Evolutionary conservation across 2,329 filamentous ascomycete species (phyloP).

Genomic region (Pseudogymnoascus sp.): DNA sequence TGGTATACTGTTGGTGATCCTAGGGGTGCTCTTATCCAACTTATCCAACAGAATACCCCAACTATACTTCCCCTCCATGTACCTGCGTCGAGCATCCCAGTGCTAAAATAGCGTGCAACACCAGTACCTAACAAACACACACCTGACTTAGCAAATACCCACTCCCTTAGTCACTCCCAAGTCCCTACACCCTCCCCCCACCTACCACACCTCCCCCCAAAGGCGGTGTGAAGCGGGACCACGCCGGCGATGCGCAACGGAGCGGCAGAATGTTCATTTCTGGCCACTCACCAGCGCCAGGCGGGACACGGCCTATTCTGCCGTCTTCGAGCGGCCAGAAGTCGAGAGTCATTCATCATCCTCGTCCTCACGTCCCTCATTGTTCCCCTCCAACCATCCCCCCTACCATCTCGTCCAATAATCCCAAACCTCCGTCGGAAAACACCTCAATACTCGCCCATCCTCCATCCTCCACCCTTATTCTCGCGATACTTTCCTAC

Average conservation of each 20-base stretch:
- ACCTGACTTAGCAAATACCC: neutral
- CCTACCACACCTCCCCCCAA: too few species aligned
- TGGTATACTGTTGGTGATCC: too few species aligned
- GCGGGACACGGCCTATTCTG: slow-evolving; percentile 4
- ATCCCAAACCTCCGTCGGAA: too few species aligned
- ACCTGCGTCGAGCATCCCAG: neutral
- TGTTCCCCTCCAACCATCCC: too few species aligned
- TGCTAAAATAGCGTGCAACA: neutral
- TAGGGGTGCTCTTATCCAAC: too few species aligned
- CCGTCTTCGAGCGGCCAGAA: neutral
- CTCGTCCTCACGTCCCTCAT: too few species aligned
- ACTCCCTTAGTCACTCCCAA: neutral
- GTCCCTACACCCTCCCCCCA: neutral
- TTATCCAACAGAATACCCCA: neutral
- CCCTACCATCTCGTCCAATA: too few species aligned
- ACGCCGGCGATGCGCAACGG: neutral
- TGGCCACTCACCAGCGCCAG: neutral
- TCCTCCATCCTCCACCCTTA: too few species aligned
- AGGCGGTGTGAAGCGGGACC: neutral
- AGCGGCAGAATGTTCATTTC: neutral
- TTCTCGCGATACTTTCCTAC: too few species aligned
- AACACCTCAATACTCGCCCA: too few species aligned
- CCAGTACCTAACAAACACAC: neutral
- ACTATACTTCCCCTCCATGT: neutral
- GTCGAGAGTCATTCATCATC: neutral